These are phyloP conservation scores for Leccinum griseonigrum DNA, from an alignment of 1,284 basidiomycete species.

Conservation along the genomic window DNA sequence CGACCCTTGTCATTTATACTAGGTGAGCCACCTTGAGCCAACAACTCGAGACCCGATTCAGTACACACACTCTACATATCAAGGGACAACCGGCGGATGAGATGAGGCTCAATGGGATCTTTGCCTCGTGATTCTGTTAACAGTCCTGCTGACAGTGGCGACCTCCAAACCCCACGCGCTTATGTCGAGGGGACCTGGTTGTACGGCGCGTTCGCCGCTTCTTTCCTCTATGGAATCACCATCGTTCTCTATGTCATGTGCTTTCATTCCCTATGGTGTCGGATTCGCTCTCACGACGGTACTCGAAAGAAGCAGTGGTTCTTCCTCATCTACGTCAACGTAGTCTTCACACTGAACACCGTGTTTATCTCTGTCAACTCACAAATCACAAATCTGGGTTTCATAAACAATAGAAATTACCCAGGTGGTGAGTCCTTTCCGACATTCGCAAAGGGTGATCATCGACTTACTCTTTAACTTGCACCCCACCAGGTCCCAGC, in stretches of 20 bases:
- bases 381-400: conserved; percentile 31
- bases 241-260: conserved; percentile 30
- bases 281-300: conserved; percentile 13
- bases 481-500: conserved; percentile 18
- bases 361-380: conserved; percentile 27
- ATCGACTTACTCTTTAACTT: background rate
- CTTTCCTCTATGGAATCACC: conserved; percentile 29
- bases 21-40: background rate
- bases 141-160: background rate
- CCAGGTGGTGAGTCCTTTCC: conserved; percentile 31
- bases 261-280: conserved; percentile 27
- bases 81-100: background rate
- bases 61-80: background rate
- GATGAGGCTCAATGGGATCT: background rate
- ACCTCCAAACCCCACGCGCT: conserved; percentile 11
- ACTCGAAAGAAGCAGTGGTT: conserved; percentile 20
- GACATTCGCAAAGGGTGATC: background rate
- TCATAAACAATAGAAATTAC: conserved; percentile 35
- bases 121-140: background rate
- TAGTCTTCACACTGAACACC: conserved; percentile 33
- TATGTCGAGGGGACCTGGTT: conserved; percentile 32
- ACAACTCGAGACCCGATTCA: background rate
- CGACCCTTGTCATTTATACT: background rate
- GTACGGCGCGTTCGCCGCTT: conserved; percentile 31
- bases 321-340: conserved; percentile 31